Base-by-base conservation (phyloP, 1,139 yeast genomes). In the Pneumocystis carinii region DNA sequence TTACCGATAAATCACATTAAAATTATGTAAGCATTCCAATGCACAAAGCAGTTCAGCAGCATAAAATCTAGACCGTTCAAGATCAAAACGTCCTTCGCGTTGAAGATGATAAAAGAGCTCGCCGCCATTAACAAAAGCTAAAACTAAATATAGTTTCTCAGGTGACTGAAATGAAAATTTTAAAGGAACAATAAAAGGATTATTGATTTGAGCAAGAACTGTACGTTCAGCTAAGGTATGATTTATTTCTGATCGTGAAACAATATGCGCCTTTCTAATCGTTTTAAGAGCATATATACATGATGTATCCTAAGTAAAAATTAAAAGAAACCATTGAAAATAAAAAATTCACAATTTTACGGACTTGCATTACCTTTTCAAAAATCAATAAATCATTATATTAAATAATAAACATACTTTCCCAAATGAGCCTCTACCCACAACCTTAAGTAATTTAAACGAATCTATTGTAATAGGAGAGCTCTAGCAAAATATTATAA, bases 151-250 rank as follows among this genome's bases (percentile, higher is more conserved):
- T 56, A 92, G 77, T 72, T 94, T 94, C 71, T 90, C 97, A 14
- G 92, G 92, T n/a, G 90, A 83, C 75, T 92, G 98, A 79, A 94
- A 92, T 32, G 95, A 86, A 75, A 92, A 92, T 75, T 92, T 92
- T 68, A 92, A 79, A 8, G 97, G 97, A n/a, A 92, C 97, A 72
- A 92, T 89, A 73, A 94, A 94, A n/a, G 98, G 98, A 71, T 90
- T 88, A 69, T 86, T 86, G 66, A 92, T 90, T 70, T 92, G 85
- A 5, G 97, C 96, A 67, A 94, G 77, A 8, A 92, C 97, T 1
- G 96, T 90, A 68, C 97, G 82, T 75, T 92, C 98, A 0, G 97
- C 97, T 63, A 92, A 76, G 0, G 98, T 94, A 74, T 94, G 98
- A 14, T 92, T 89, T 35, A 92, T 97, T 75, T 94, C 98, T 76